A percentile compares a stretch with the other conserved stretches of the same genome.
These are phyloP conservation scores for Austroboletus niveus DNA, from an alignment of 1,284 basidiomycete genomes.

Conservation along the genomic window DNA sequence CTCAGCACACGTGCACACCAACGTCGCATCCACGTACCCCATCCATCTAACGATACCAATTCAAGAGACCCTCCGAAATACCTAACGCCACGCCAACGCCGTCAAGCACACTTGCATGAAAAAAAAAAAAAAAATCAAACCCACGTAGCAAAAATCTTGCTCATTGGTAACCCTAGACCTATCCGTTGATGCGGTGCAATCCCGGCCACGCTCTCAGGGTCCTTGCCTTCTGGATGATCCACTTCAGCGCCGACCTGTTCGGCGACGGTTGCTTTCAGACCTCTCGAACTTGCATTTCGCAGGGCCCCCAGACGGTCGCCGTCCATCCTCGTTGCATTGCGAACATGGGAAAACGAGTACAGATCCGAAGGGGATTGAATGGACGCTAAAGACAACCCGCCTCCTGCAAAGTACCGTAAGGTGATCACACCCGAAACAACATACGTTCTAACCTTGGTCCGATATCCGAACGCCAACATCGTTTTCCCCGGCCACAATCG, in stretches of 20 bases:
- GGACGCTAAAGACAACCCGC: constrained; percentile 55
- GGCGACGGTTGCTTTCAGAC: constrained; percentile 71
- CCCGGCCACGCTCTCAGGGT: constrained; percentile 45
- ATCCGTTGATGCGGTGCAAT: constrained; percentile 60
- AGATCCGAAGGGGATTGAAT: constrained; percentile 67
- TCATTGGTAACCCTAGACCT: constrained; percentile 82
- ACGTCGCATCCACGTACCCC: constrained; percentile 49
- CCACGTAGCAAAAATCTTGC: constrained; percentile 80
- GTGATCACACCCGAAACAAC: not conserved
- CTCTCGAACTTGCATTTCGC: constrained; percentile 61
- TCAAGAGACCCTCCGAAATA: constrained; percentile 83
- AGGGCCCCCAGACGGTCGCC: constrained; percentile 69
- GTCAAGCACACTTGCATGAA: constrained; percentile 2
- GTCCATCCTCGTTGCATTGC: constrained; percentile 70
- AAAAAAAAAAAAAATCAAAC: constrained; percentile 19
- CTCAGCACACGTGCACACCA: not conserved
- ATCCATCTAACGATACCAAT: constrained; percentile 80
- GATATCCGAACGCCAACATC: constrained; percentile 80
- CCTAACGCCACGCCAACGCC: constrained; percentile 33
- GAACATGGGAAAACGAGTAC: constrained; percentile 79
- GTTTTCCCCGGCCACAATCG: constrained; percentile 70
- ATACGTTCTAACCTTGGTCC: constrained; percentile 62
- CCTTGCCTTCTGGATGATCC: constrained; percentile 26
- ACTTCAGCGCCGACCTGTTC: constrained; percentile 56
- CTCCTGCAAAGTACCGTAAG: constrained; percentile 45